A percentile compares a stretch with the other conserved stretches of the same genome.
These are phyloP conservation scores for Talaromyces trachyspermus DNA, from an alignment of 495 filamentous ascomycete species.

Conservation along the genomic window DNA sequence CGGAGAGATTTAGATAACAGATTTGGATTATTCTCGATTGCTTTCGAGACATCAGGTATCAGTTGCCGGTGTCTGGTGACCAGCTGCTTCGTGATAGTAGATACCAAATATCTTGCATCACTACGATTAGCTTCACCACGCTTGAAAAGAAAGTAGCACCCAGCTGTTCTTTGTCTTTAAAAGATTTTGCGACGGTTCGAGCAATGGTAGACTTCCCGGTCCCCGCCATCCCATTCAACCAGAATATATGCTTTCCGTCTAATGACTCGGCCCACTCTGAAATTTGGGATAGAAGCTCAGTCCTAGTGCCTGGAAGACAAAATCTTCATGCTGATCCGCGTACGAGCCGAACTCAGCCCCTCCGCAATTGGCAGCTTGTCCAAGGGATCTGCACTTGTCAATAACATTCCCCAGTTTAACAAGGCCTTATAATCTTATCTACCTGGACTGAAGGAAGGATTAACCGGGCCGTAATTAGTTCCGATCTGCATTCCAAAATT, in stretches of 20 bases:
- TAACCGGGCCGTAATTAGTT: background rate
- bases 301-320: constrained; percentile 15
- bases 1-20: constrained; percentile 21
- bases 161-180: background rate
- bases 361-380: background rate
- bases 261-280: constrained; percentile 11
- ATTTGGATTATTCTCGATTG: constrained; percentile 19
- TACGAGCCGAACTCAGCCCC: constrained; percentile 11
- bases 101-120: constrained; percentile 25
- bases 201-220: constrained; percentile 25
- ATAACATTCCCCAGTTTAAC: constrained; percentile 1
- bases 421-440: constrained; percentile 1
- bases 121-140: constrained; percentile 28
- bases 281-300: background rate
- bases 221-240: constrained; percentile 24
- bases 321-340: constrained; percentile 9
- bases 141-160: constrained; percentile 38
- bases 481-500: constrained; percentile 3
- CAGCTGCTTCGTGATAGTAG: constrained; percentile 34
- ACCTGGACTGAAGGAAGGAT: background rate
- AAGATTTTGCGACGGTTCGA: constrained; percentile 7
- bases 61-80: constrained; percentile 15
- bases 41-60: constrained; percentile 20
- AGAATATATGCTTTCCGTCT: constrained; percentile 18
- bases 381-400: background rate